Evolutionary conservation across 306 rosid species (phyloP).

Genomic region (Cucumis cinereus): DNA sequence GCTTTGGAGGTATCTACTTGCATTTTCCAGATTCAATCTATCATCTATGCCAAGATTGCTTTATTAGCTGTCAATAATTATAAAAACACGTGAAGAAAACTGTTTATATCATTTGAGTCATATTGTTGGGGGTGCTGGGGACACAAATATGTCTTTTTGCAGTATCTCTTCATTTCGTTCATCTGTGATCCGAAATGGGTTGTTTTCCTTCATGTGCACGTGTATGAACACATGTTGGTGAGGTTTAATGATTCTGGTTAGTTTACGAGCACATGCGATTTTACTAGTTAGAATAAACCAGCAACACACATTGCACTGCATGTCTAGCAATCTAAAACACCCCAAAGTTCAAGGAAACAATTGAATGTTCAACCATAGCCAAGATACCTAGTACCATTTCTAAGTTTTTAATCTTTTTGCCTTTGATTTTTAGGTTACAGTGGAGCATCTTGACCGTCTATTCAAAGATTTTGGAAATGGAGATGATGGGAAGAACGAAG

Average conservation of each 20-base stretch:
- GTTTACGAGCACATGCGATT: background rate
- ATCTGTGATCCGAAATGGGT: background rate
- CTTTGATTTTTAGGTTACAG: conserved; percentile 38
- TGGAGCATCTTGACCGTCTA: conserved; percentile 73
- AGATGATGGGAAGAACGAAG: conserved; percentile 27
- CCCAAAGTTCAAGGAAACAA: background rate
- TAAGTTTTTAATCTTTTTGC: background rate
- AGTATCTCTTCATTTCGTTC: background rate
- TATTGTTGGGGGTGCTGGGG: background rate
- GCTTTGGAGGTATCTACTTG: background rate
- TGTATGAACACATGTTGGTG: background rate
- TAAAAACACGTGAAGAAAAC: background rate
- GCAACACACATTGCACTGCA: background rate
- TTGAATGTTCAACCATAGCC: background rate
- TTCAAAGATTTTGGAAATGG: conserved; percentile 55
- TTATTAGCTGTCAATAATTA: background rate
- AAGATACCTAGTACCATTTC: background rate
- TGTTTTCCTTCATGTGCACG: background rate
- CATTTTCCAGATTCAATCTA: background rate
- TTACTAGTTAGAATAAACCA: background rate
- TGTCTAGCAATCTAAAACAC: background rate
- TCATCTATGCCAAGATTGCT: background rate
- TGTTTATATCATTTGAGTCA: background rate
- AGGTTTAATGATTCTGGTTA: background rate
- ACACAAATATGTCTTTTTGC: background rate